Percentiles rank a stretch among this genome's conserved stretches.
phyloP scores from a whole-genome alignment of 2,329 filamentous ascomycete species.

The Claviceps cyperi region DNA sequence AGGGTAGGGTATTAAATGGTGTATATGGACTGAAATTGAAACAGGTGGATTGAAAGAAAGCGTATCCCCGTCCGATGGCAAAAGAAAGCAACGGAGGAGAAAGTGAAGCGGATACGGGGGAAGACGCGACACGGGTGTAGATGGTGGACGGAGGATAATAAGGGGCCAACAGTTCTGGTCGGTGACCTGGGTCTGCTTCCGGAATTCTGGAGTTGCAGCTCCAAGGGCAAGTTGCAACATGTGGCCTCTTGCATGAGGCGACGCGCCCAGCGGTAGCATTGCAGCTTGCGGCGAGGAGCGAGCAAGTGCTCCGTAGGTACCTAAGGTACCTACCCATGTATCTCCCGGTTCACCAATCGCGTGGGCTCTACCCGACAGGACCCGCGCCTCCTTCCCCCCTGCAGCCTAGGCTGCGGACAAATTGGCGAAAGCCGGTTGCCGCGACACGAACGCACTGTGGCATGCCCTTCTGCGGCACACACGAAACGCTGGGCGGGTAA shows the following conservation, averaged over 20 bases:
- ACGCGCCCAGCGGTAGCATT: background rate
- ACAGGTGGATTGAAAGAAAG: constrained; percentile 6
- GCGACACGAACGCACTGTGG: too few relatives aligned
- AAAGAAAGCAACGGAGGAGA: constrained; percentile 2
- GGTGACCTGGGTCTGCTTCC: background rate
- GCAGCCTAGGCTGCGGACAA: too few relatives aligned
- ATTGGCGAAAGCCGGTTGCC: too few relatives aligned
- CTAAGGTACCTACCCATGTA: too few relatives aligned
- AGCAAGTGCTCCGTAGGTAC: too few relatives aligned
- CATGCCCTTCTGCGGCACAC: too few relatives aligned
- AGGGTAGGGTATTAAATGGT: constrained; percentile 3
- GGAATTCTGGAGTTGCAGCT: background rate
- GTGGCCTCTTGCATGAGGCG: constrained; percentile 3
- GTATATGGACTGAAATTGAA: constrained; percentile 1
- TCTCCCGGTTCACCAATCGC: too few relatives aligned
- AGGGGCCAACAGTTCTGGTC: constrained; percentile 1
- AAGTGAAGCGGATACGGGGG: constrained; percentile 8
- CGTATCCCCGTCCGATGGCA: background rate
- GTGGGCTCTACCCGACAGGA: too few relatives aligned
- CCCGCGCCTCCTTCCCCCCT: too few relatives aligned
- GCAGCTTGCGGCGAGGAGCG: too few relatives aligned
- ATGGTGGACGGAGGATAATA: constrained; percentile 4
- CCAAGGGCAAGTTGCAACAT: background rate
- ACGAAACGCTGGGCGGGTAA: too few relatives aligned
- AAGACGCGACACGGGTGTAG: constrained; percentile 5